Percentiles rank a stretch among this genome's conserved stretches.
Conservation (phyloP, 768 basidiomycete species). For the Hemileccinum impolitum region DNA sequence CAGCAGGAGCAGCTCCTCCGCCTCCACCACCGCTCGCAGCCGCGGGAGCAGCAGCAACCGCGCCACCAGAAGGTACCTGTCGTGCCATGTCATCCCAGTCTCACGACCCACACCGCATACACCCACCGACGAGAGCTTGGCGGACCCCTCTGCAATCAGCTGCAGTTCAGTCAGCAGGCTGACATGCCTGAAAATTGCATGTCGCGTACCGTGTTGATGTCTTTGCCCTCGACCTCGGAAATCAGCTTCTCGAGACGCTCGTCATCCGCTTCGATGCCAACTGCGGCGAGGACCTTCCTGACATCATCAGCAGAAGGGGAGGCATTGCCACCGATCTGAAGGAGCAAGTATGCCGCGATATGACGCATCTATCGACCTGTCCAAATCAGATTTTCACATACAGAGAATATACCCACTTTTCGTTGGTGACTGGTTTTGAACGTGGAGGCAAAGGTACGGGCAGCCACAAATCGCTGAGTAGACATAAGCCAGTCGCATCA, state of each 20-base stretch:
- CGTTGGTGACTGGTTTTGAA: constrained; percentile 27
- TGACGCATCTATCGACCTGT: constrained; percentile 67
- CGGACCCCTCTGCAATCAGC: constrained; percentile 90
- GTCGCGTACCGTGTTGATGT: constrained; percentile 75
- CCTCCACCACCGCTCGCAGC: constrained; percentile 44
- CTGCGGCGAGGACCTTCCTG: constrained; percentile 80
- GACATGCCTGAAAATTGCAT: background rate
- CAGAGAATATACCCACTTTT: constrained; percentile 41
- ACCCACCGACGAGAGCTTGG: constrained; percentile 91
- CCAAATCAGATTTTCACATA: background rate
- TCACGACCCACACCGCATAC: constrained; percentile 1
- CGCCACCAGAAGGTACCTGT: constrained; percentile 91
- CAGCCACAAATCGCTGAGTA: constrained; percentile 89
- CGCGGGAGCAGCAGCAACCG: constrained; percentile 54
- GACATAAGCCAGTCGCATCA: constrained; percentile 2
- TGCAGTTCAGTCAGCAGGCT: constrained; percentile 25
- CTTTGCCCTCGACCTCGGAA: constrained; percentile 89
- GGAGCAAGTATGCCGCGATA: constrained; percentile 95
- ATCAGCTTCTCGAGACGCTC: constrained; percentile 78
- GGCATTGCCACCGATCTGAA: constrained; percentile 90
- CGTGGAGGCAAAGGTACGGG: constrained; percentile 44
- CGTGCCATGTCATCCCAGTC: constrained; percentile 4
- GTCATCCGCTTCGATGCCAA: constrained; percentile 87
- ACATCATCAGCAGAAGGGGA: constrained; percentile 83
- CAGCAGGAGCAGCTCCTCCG: constrained; percentile 47